phyloP scores from a whole-genome alignment of 1,139 yeast species.

The Kurtzmaniella quercitrusa region DNA sequence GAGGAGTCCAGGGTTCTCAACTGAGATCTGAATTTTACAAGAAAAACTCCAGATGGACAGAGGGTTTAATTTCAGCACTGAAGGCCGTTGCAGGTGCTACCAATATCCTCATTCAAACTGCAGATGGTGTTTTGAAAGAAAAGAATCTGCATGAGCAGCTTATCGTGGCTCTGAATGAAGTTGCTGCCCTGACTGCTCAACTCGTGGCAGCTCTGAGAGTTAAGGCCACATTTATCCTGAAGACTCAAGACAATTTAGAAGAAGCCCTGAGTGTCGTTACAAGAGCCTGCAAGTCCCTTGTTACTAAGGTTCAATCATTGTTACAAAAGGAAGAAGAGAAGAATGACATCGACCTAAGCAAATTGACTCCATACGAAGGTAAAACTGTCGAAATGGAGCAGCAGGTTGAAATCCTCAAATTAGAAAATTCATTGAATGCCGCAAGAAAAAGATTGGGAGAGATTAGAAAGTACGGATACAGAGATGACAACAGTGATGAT shows the following conservation, averaged over 20 bases:
- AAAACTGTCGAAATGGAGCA: conserved; percentile 91
- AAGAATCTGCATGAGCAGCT: conserved; percentile 73
- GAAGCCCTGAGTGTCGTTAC: conserved; percentile 66
- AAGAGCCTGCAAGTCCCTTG: conserved; percentile 69
- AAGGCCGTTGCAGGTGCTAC: conserved; percentile 86
- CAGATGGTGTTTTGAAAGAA: conserved; percentile 74
- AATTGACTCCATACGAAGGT: conserved; percentile 73
- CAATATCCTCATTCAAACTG: conserved; percentile 71
- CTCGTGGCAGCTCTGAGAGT: conserved; percentile 90
- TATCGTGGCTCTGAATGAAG: conserved; percentile 88
- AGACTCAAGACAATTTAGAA: conserved; percentile 74
- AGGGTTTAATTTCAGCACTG: conserved; percentile 88
- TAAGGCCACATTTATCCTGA: conserved; percentile 72
- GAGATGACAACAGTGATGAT: conserved; percentile 54
- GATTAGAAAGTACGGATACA: conserved; percentile 72
- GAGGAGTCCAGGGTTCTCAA: conserved; percentile 57
- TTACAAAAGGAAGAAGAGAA: conserved; percentile 40
- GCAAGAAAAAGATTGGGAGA: conserved; percentile 86
- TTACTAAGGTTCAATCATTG: conserved; percentile 60
- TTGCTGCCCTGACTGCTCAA: conserved; percentile 91
- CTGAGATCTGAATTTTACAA: conserved; percentile 76
- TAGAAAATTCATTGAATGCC: conserved; percentile 65
- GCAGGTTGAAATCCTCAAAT: conserved; percentile 81
- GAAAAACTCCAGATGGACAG: conserved; percentile 91
- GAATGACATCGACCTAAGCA: conserved; percentile 60